Conservation (phyloP, 495 filamentous ascomycete species). For the Hypoxylon lenormandii region DNA sequence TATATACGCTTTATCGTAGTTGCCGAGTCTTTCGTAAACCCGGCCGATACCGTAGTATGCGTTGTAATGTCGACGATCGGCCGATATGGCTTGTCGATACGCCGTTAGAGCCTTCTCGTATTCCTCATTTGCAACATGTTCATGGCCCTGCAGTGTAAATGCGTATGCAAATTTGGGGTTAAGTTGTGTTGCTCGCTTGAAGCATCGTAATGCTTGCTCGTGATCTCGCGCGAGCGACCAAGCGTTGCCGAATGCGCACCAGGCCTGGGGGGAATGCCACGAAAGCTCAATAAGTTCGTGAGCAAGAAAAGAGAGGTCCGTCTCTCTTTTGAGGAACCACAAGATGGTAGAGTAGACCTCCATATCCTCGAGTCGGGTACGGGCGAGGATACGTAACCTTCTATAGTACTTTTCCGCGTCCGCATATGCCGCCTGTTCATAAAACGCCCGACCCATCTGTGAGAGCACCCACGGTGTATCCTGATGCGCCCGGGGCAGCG, state of each 20-base stretch:
- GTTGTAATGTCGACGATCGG: constrained; percentile 92
- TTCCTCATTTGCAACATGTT: constrained; percentile 96
- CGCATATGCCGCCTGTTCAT: constrained; percentile 84
- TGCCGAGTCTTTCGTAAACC: constrained; percentile 94
- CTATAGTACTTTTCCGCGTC: constrained; percentile 88
- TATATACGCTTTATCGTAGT: constrained; percentile 86
- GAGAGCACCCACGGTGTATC: constrained; percentile 96
- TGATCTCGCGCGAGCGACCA: constrained; percentile 96
- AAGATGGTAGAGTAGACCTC: constrained; percentile 97
- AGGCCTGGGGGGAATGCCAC: constrained; percentile 89
- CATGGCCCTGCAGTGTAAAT: constrained; percentile 94
- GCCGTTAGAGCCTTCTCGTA: constrained; percentile 90
- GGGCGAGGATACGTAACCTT: constrained; percentile 77
- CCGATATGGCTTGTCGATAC: constrained; percentile 83
- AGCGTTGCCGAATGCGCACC: constrained; percentile 94
- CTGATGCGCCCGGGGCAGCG: constrained; percentile 77
- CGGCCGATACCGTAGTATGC: constrained; percentile 95
- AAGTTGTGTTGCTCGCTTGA: constrained; percentile 91
- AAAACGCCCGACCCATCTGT: constrained; percentile 87
- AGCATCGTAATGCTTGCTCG: constrained; percentile 92
- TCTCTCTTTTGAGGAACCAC: constrained; percentile 93
- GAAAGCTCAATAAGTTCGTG: constrained; percentile 88
- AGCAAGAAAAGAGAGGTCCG: constrained; percentile 88
- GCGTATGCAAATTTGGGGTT: constrained; percentile 93
- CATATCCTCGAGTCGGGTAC: constrained; percentile 88